Evolutionary conservation across 306 rosid genomes (phyloP), one percentile per base, ranked within the genome.

Genomic region (Benincasa hispida): DNA sequence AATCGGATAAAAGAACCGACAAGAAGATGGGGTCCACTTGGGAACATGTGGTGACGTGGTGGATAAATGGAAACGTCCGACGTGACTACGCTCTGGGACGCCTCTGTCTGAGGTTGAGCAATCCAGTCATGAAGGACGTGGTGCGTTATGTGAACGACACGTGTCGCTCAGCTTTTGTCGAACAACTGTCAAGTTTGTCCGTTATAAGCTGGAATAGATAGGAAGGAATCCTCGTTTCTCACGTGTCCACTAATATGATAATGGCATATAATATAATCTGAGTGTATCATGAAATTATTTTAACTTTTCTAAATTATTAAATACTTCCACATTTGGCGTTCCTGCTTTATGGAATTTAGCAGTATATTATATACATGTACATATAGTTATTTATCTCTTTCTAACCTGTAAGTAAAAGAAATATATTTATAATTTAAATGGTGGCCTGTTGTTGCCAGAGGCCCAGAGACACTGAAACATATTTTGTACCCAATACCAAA

Each of bases 101-200:
- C n/a, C 35, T 32, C 1, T 72, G 81, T 81, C 65, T 85, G 82
- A 39, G 76, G 78, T 61, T 61, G 86, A 78, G 74, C 83, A 6
- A 67, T 80, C 74, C 78, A 63, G 72, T 82, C 30, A 11, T 30
- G 74, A 27, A 48, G 41, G 72, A 84, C 87, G 87, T 86, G 90
- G 90, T 75, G 37, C 5, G 19, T 19, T 32, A 5, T 5, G 2
- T 5, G 2, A 1, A 3, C 9, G 30, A n/a, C 85, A 69, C 77
- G 56, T 81, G 74, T n/a, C 22, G 18, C 22, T 6, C 10, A 30
- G 6, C 27, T 37, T 78, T 77, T 32, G 55, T 50, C 51, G 51
- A 7, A 83, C 88, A 83, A 83, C 85, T 81, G 87, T 88, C 81
- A 47, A 65, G 8, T 76, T 76, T 83, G 82, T 81, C 81, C 76